Base-by-base conservation (phyloP, 331 rosid species). In the Rosa hybrid region DNA sequence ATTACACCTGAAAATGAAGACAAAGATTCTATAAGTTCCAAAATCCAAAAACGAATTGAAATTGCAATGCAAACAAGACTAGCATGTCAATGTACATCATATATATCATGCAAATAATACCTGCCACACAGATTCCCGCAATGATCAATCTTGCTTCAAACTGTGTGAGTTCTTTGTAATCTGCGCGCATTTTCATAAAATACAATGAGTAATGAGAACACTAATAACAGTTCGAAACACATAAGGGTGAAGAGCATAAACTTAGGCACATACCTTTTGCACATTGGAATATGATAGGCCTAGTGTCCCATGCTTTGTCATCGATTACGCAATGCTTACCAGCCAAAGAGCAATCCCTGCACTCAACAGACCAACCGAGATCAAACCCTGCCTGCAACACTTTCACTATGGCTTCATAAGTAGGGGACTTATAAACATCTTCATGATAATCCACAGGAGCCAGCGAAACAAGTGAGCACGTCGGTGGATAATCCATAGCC, bases 341-440 rank as follows among this genome's bases (percentile, higher is more conserved):
- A 12, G 74, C 41, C 42, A 44, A 57, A 23, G 59, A 1, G 68
- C 85, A 82, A 62, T 82, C 75, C 53, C 85, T 39, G 69, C 81
- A 82, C 27, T 38, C 6, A 49, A 82, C 51, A 18, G 85, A 82
- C 85, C 85, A 82, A 46, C 51, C 69, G 2, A 82, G 13, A 23
- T 60, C 75, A 39, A 77, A 82, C 30, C 85, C 81, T 1, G 17
- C 50, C 53, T 51, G 34, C 62, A 77, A 30, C 41, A 72, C 21
- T 41, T 71, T 42, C 38, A 49, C 27, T 10, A 82, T 14, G 4
- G 51, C 74, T 64, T 11, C 78, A 77, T 62, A 71, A 6, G 85
- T 18, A 62, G 77, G 50, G 18, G 51, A 60, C 51, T 71, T 71
- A 5, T 30, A 16, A 34, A 27, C 42, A 16, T 45, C 39, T 0